Base-by-base conservation (phyloP, 768 basidiomycete species). In the Collybia nuda region DNA sequence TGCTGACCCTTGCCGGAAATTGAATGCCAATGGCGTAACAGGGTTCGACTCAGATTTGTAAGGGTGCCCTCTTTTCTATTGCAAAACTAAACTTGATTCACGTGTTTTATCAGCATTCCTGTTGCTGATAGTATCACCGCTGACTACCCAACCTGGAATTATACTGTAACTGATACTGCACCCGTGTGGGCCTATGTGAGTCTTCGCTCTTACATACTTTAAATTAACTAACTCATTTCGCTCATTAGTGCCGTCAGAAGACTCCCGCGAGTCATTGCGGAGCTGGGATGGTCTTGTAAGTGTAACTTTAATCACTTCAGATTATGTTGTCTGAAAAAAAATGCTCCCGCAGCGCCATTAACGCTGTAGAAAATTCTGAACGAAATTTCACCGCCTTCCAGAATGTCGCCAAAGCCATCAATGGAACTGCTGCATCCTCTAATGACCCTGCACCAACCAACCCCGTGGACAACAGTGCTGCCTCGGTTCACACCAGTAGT, bases 11-110 rank as follows among this genome's bases (percentile, higher is more conserved):
- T 86, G 84, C 68, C 66, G 69, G 45, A 71, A 66, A 36, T 60
- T 80, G 47, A 70, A 70, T 49, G 66, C 58, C 24, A 69, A 68
- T 52, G 72, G 68, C 38, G 62, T 59, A 15, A 66, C 67, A 53
- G 81, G 77, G 24, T 78, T 85, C 63, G 76, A 84, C 66, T 78
- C 80, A 58, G 77, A 77, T 52, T 83, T 85, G 81, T 80, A 61
- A 61, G 78, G 64, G 14, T 12, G 22, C 15, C 8, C 39, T 50
- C 38, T 47, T 44, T 47, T 14, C 14, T 1, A 18, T 19, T 21
- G 7, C 43, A 28, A 41, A 15, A 24, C 38, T 35, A 14, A 14
- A 24, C 11, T 2, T 24, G 43, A 29, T 17, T 9, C 14, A 19
- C 4, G 11, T 32, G 28, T 23, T 15, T 29, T 14, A 38, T 51